These are phyloP conservation scores for Xerocomellus dryophilus DNA, from an alignment of 768 basidiomycete genomes.

Conservation along the genomic window DNA sequence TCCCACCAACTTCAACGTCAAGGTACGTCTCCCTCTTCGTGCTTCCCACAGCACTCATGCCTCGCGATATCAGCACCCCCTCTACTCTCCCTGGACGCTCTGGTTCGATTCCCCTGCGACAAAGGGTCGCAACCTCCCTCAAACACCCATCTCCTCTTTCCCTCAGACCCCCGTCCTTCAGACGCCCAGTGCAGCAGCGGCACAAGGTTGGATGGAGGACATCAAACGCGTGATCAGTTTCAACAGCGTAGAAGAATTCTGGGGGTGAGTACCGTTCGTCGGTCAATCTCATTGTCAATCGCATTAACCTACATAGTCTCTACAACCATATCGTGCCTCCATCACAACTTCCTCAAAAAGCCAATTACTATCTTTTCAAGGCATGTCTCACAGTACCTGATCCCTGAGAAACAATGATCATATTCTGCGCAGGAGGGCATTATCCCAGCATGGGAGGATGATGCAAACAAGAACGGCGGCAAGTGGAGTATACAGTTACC, in stretches of 20 bases:
- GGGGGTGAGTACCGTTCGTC: constrained; percentile 68
- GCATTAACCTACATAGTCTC: constrained; percentile 47
- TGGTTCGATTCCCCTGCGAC: constrained; percentile 97
- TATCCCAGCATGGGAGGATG: constrained; percentile 97
- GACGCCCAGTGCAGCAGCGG: constrained; percentile 70
- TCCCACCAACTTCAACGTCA: constrained; percentile 92
- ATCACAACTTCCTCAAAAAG: constrained; percentile 87
- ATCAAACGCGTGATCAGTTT: constrained; percentile 96
- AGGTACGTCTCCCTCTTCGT: constrained; percentile 48
- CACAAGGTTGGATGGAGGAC: constrained; percentile 97
- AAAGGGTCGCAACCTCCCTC: constrained; percentile 85
- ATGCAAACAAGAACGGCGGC: constrained; percentile 94
- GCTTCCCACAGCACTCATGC: not conserved
- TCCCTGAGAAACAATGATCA: constrained; percentile 4
- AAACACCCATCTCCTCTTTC: constrained; percentile 75
- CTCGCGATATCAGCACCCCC: constrained; percentile 64
- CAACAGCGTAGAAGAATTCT: constrained; percentile 98
- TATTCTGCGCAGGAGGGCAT: constrained; percentile 70
- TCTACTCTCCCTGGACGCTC: constrained; percentile 93
- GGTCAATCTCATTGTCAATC: not conserved
- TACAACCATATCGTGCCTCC: constrained; percentile 98
- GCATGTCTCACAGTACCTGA: constrained; percentile 37
- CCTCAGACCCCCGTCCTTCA: constrained; percentile 71
- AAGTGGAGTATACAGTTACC: constrained; percentile 99
- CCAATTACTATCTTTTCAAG: constrained; percentile 99